Evolutionary conservation across 139 green algal genomes (phyloP).

Genomic region (Diplosphaera chodatii): DNA sequence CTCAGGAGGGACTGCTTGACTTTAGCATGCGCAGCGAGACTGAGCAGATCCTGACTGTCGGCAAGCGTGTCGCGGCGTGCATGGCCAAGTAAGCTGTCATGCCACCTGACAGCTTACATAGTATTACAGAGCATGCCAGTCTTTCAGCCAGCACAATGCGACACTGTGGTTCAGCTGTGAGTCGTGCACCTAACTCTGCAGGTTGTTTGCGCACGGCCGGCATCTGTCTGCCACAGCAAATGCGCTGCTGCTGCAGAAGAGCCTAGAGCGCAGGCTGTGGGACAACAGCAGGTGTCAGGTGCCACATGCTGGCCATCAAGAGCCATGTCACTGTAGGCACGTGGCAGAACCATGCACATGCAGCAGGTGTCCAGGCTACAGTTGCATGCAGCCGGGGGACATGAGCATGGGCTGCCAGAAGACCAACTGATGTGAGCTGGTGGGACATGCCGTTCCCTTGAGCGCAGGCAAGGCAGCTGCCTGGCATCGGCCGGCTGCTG

Average conservation of each 20-base stretch:
- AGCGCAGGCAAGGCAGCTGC: conserved; percentile 35
- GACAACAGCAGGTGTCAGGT: conserved; percentile 9
- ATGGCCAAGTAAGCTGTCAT: conserved; percentile 43
- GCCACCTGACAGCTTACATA: too few species aligned
- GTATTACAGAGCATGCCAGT: too few species aligned
- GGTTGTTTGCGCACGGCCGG: conserved; percentile 33
- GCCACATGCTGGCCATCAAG: too few species aligned
- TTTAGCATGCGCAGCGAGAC: conserved; percentile 61
- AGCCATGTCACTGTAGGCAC: too few species aligned
- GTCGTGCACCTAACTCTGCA: conserved; percentile 23
- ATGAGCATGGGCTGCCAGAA: too few species aligned
- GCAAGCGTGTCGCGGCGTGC: conserved; percentile 38
- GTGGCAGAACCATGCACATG: too few species aligned
- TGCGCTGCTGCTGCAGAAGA: conserved; percentile 45
- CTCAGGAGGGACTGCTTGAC: conserved; percentile 48
- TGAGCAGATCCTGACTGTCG: conserved; percentile 38
- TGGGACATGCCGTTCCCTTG: too few species aligned
- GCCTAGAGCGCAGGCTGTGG: conserved; percentile 54
- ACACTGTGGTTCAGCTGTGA: too few species aligned
- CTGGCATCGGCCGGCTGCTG: conserved; percentile 39
- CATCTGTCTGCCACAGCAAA: conserved; percentile 48
- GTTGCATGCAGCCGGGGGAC: too few species aligned
- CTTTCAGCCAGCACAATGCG: too few species aligned
- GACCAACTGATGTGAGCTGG: too few species aligned
- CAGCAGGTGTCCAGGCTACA: too few species aligned